Percentiles rank a stretch among this genome's conserved stretches.
Evolutionary conservation across 129 eudicot species (phyloP).

Genomic region (Artemisia argyi): DNA sequence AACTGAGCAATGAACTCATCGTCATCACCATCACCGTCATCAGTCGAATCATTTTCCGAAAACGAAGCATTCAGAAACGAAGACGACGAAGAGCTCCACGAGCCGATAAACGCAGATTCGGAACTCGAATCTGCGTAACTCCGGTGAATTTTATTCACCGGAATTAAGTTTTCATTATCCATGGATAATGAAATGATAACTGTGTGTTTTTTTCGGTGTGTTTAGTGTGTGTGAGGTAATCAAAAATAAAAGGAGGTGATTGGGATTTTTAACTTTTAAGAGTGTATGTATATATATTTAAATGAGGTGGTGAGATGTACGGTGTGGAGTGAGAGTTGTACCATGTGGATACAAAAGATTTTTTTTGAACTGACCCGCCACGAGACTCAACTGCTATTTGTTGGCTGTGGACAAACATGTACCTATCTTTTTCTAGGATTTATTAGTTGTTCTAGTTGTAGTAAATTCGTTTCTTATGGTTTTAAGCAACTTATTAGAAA

Average conservation of each 20-base stretch:
- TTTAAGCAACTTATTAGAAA: neutral
- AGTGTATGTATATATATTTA: slow-evolving; percentile 25
- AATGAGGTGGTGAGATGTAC: slow-evolving; percentile 8
- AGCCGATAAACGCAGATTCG: slow-evolving; percentile 47
- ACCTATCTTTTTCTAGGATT: slow-evolving; percentile 15
- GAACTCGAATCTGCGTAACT: slow-evolving; percentile 20
- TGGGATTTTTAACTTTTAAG: slow-evolving; percentile 5
- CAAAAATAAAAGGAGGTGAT: neutral
- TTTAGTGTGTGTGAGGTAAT: slow-evolving; percentile 18
- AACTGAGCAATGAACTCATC: slow-evolving; percentile 70
- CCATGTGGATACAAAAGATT: slow-evolving; percentile 16
- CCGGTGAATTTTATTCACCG: slow-evolving; percentile 13
- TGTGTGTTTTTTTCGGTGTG: slow-evolving; percentile 14
- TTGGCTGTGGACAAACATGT: slow-evolving; percentile 35
- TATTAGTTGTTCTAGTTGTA: slow-evolving; percentile 1
- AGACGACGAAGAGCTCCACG: slow-evolving; percentile 49
- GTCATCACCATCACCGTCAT: slow-evolving; percentile 31
- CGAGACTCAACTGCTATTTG: slow-evolving; percentile 60
- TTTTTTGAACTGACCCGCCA: slow-evolving; percentile 37
- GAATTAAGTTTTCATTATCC: slow-evolving; percentile 23
- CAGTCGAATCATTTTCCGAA: slow-evolving; percentile 58
- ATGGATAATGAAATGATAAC: neutral
- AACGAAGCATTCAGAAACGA: slow-evolving; percentile 47
- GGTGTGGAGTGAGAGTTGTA: slow-evolving; percentile 41
- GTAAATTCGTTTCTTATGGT: slow-evolving; percentile 5